phyloP scores from a whole-genome alignment of 2,329 filamentous ascomycete species.

The Aspergillaceae sp. region DNA sequence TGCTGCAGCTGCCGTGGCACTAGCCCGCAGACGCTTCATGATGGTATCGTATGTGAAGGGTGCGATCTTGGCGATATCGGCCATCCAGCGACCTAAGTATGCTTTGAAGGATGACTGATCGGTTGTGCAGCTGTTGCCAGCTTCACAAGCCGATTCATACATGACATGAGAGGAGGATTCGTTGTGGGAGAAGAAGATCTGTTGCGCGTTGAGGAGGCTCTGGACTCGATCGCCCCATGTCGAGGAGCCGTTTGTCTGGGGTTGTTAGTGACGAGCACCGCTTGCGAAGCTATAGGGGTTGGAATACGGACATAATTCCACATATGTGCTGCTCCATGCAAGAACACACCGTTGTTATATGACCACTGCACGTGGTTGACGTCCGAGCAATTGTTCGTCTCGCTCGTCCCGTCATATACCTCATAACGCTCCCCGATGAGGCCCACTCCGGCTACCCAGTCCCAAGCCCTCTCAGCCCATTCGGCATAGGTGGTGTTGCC shows the following conservation, averaged over 20 bases:
- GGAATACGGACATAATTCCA: constrained; percentile 39
- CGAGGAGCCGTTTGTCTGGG: constrained; percentile 21
- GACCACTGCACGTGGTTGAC: constrained; percentile 45
- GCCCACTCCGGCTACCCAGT: constrained; percentile 44
- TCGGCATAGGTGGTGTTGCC: constrained; percentile 22
- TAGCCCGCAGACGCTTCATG: constrained; percentile 41
- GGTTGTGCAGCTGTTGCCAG: constrained; percentile 43
- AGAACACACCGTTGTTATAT: constrained; percentile 46
- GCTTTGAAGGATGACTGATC: constrained; percentile 57
- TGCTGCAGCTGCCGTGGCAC: constrained; percentile 21
- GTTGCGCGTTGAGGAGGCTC: constrained; percentile 48
- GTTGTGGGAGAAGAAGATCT: constrained; percentile 42
- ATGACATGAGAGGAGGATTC: constrained; percentile 33
- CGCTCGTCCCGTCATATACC: constrained; percentile 45
- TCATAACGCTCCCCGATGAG: constrained; percentile 41
- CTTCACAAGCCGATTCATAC: constrained; percentile 51
- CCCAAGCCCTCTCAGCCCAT: constrained; percentile 59
- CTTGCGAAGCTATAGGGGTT: neutral
- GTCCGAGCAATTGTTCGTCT: constrained; percentile 40
- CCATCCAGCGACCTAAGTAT: constrained; percentile 51
- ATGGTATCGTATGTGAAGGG: constrained; percentile 45
- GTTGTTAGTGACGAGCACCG: neutral
- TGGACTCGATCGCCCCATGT: constrained; percentile 45
- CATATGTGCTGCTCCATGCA: constrained; percentile 47
- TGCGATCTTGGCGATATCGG: constrained; percentile 46